A percentile compares a stretch with the other conserved stretches of the same genome.
Conservation (phyloP, 2,329 filamentous ascomycete genomes). For the Rhinocladiella similis region DNA sequence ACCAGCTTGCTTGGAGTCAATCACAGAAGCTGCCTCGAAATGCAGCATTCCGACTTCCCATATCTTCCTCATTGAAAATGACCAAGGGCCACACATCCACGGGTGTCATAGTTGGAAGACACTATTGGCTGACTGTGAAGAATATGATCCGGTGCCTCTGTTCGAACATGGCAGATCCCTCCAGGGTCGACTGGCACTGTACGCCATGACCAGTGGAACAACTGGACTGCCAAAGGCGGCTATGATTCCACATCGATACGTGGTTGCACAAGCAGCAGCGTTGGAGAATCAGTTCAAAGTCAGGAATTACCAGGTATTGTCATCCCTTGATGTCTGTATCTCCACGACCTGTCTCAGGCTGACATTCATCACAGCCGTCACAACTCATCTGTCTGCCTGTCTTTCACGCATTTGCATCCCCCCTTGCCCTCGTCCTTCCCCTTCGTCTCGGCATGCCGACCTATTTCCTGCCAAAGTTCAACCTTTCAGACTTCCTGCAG, state of each 20-base stretch:
- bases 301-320: constrained; percentile 21
- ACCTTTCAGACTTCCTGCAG: constrained; percentile 41
- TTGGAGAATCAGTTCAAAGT: constrained; percentile 19
- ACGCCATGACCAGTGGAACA: constrained; percentile 57
- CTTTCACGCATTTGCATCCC: constrained; percentile 54
- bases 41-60: constrained; percentile 30
- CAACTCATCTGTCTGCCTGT: constrained; percentile 53
- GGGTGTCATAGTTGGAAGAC: constrained; percentile 14
- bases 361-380: constrained; percentile 34
- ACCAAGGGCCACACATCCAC: neutral
- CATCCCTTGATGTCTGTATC: neutral
- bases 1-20: constrained; percentile 38
- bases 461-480: constrained; percentile 51
- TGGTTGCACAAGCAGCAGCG: constrained; percentile 25
- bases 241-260: constrained; percentile 53
- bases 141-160: constrained; percentile 44
- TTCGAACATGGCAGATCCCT: constrained; percentile 39
- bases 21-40: constrained; percentile 36
- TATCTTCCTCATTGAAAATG: constrained; percentile 39
- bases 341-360: constrained; percentile 9
- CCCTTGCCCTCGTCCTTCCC: constrained; percentile 49
- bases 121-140: constrained; percentile 41
- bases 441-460: constrained; percentile 48
- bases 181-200: constrained; percentile 42
- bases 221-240: constrained; percentile 63